Conservation (phyloP, 108 stramenopile species). For the Conticribra weissflogii region DNA sequence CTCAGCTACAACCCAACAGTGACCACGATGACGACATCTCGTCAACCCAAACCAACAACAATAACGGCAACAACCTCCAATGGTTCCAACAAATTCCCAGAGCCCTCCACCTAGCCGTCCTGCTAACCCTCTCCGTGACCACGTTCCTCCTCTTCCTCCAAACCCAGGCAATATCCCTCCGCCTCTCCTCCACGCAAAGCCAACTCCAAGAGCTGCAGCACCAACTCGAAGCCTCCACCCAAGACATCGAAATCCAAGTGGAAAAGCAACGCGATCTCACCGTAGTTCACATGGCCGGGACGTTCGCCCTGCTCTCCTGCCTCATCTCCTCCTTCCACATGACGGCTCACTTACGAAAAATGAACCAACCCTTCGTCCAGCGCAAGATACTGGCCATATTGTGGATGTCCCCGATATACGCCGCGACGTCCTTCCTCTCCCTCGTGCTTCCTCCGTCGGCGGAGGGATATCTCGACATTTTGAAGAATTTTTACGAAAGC, state of each 20-base stretch:
- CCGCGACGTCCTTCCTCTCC: conserved; percentile 70
- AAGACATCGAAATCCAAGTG: conserved; percentile 18
- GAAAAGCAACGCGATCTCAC: conserved; percentile 61
- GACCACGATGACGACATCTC: too few species aligned
- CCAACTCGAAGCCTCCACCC: conserved; percentile 13
- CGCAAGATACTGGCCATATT: conserved; percentile 83
- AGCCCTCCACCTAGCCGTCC: neutral
- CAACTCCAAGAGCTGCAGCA: conserved; percentile 41
- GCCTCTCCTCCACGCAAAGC: conserved; percentile 30
- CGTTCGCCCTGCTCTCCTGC: conserved; percentile 76
- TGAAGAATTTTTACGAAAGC: conserved; percentile 70
- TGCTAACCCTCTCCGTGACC: neutral
- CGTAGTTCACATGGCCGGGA: conserved; percentile 73
- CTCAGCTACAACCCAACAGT: too few species aligned
- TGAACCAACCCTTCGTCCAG: conserved; percentile 85
- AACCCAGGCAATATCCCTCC: conserved; percentile 39
- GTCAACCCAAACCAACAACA: too few species aligned
- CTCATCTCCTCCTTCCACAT: conserved; percentile 87
- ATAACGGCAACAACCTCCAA: too few species aligned
- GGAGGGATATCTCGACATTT: conserved; percentile 66
- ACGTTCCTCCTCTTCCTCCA: conserved; percentile 37
- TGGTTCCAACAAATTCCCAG: too few species aligned
- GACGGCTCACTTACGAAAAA: conserved; percentile 74
- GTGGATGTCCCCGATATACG: conserved; percentile 92
- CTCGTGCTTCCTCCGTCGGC: conserved; percentile 61